phyloP scores from a whole-genome alignment of 805 yeast species.

The Yarrowia yakushimensis region DNA sequence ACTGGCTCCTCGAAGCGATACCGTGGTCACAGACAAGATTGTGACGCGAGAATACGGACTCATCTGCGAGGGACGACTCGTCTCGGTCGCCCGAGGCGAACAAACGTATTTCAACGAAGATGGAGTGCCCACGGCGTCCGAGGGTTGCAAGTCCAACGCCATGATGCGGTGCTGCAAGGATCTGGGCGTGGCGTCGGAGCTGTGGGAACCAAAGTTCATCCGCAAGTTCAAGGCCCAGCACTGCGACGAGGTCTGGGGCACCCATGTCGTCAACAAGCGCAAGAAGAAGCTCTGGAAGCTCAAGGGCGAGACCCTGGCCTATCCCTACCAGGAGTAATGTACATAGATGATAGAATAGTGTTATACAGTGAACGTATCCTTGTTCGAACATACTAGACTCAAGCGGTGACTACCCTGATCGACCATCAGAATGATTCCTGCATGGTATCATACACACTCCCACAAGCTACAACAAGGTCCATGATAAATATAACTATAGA shows the following conservation, averaged over 20 bases:
- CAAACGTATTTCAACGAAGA: slow-evolving; percentile 85
- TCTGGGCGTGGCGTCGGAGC: slow-evolving; percentile 91
- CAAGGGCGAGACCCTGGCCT: slow-evolving; percentile 74
- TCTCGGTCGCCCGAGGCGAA: slow-evolving; percentile 91
- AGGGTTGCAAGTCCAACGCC: slow-evolving; percentile 95
- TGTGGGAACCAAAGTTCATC: slow-evolving; percentile 95
- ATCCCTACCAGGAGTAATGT: slow-evolving; percentile 58
- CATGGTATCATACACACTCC: no score
- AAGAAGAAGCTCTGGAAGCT: slow-evolving; percentile 85
- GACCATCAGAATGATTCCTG: no score
- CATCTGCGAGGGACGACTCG: slow-evolving; percentile 81
- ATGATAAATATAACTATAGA: slow-evolving; percentile 15
- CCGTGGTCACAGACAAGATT: slow-evolving; percentile 65
- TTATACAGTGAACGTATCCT: no score
- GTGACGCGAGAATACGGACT: slow-evolving; percentile 90
- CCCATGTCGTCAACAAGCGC: slow-evolving; percentile 73
- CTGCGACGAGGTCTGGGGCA: slow-evolving; percentile 83
- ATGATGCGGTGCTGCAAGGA: slow-evolving; percentile 98
- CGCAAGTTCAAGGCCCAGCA: slow-evolving; percentile 56
- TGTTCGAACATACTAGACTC: no score
- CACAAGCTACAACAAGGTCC: background rate
- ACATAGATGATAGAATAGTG: background rate
- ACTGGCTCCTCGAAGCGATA: slow-evolving; percentile 85
- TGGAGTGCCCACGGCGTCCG: slow-evolving; percentile 91
- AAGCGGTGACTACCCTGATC: background rate